phyloP scores from a whole-genome alignment of 169 alveolate species.

The Plasmodium sp. region DNA sequence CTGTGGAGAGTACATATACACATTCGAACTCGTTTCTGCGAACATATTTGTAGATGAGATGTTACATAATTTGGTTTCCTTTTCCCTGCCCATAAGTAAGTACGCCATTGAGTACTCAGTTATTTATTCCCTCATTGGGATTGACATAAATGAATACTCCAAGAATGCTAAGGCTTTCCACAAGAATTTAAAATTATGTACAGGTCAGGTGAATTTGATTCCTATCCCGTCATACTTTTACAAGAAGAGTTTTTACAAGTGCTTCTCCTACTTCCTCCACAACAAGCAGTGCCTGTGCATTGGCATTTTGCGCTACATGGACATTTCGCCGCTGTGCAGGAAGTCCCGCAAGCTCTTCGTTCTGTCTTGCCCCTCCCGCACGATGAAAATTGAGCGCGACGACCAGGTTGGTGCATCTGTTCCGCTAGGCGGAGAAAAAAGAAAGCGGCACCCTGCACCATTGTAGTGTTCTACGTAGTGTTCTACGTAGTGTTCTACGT shows the following conservation, averaged over 20 bases:
- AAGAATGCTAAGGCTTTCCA: conserved; percentile 39
- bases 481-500: neutral
- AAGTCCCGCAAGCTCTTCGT: conserved; percentile 37
- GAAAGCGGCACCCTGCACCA: neutral
- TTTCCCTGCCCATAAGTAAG: conserved; percentile 79
- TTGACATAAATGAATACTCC: conserved; percentile 41
- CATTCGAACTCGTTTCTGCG: conserved; percentile 85
- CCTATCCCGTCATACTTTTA: conserved; percentile 72
- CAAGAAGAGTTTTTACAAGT: conserved; percentile 59
- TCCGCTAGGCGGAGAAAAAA: neutral
- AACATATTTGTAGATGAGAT: conserved; percentile 85
- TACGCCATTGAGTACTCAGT: conserved; percentile 81
- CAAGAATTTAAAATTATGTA: conserved; percentile 55
- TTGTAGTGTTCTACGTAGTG: neutral
- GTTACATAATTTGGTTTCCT: conserved; percentile 84
- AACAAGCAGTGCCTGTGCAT: conserved; percentile 50
- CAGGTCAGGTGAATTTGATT: conserved; percentile 28
- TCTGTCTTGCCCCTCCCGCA: conserved; percentile 62
- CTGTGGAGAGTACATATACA: conserved; percentile 84
- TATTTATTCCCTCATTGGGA: conserved; percentile 76
- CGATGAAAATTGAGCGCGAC: conserved; percentile 56
- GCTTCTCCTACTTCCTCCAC: conserved; percentile 61
- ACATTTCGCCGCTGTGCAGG: conserved; percentile 40
- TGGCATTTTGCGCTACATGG: conserved; percentile 55
- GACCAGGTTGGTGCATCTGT: conserved; percentile 35